These are phyloP conservation scores for Xanthoconium separans DNA, from an alignment of 1,284 basidiomycete genomes.

Conservation along the genomic window DNA sequence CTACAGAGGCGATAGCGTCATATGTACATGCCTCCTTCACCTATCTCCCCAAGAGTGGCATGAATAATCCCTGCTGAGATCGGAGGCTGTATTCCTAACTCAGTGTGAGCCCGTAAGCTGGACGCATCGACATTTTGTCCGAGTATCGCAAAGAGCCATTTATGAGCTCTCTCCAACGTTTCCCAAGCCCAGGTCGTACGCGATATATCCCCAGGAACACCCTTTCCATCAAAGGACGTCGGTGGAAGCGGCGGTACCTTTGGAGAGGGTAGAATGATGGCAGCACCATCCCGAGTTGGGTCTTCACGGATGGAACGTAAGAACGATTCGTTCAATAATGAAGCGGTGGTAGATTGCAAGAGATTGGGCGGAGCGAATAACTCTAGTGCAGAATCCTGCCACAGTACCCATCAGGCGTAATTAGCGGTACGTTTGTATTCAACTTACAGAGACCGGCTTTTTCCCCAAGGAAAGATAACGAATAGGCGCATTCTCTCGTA, in stretches of 20 bases:
- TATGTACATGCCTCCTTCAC: constrained; percentile 61
- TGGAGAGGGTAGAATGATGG: constrained; percentile 50
- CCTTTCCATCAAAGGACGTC: constrained; percentile 33
- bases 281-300: constrained; percentile 12
- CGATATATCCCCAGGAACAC: constrained; percentile 32
- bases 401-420: background rate
- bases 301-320: constrained; percentile 20
- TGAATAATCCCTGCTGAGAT: constrained; percentile 1
- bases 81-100: background rate
- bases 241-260: constrained; percentile 43
- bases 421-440: background rate
- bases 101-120: constrained; percentile 7
- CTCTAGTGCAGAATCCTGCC: constrained; percentile 26
- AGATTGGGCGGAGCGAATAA: constrained; percentile 59
- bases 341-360: constrained; percentile 53
- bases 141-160: constrained; percentile 34
- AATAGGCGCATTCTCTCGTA: constrained; percentile 45
- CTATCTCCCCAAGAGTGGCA: constrained; percentile 32
- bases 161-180: constrained; percentile 38
- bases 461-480: constrained; percentile 45
- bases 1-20: constrained; percentile 21
- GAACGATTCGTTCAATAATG: constrained; percentile 43
- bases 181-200: constrained; percentile 38
- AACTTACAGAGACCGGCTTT: constrained; percentile 18
- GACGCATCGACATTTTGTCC: constrained; percentile 19